Base-by-base conservation (phyloP, 345 rosid species). In the Lepidium aucheri region DNA sequence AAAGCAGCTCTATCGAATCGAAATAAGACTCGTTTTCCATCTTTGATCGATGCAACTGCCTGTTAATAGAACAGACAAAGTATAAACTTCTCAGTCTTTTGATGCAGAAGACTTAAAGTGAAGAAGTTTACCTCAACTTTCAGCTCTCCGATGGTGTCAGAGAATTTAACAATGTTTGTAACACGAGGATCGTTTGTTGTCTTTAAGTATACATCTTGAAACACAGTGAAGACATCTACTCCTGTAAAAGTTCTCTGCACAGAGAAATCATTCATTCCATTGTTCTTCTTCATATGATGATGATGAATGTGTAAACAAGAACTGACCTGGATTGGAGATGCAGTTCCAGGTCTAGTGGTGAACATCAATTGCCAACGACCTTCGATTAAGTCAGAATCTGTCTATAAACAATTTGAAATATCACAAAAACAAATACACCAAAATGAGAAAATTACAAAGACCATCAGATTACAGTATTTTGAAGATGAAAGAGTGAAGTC, bases 181-280 rank as follows among this genome's bases (percentile, higher is more conserved):
- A 93, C 96, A n/a, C 95, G 92, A 9, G 92, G 95, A 74, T 90
- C 92, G 22, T 85, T 80, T 33, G 87, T 80, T 20, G 85, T 83
- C 63, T 68, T 82, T 32, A 93, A 87, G 77, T 69, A 79, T 24
- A 90, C 84, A 76, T 94, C 99, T 86, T 94, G 99, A 75, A 88
- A 90, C 42, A 94, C 91, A 10, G 83, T 85, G 64, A 94, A 90
- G 66, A 76, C 68, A 53, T 94, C 95, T 38, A 93, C 86, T 45
- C 99, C 97, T 36, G 91, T 96, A 79, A 93, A 90, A 32, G 99
- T 93, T 74, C 96, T 84, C 99, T 93, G 76, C 81, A 81, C 9
- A 68, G 11, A 74, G 33, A 44, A 14, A 14, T 4, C 57, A 67
- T 22, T 59, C 26, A 67, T 30, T 59, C 13, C 44, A 20, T 59